phyloP scores from a whole-genome alignment of 257 asterid species.

The Petunia axillaris region DNA sequence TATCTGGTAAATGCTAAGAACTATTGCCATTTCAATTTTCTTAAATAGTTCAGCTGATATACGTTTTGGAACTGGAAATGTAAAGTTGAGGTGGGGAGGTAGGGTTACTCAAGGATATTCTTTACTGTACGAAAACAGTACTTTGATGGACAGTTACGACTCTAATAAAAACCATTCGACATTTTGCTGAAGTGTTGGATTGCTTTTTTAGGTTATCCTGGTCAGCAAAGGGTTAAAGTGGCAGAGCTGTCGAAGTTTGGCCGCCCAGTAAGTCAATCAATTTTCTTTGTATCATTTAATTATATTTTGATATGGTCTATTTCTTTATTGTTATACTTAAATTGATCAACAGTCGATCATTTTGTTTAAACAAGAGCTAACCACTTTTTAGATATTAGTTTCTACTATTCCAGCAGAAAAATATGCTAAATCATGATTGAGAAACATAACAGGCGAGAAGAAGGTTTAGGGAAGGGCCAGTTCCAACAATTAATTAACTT shows the following conservation, averaged over 20 bases:
- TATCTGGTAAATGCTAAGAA: conserved; percentile 63
- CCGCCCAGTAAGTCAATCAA: conserved; percentile 68
- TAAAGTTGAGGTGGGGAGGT: neutral
- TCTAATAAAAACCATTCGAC: neutral
- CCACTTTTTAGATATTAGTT: neutral
- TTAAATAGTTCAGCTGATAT: neutral
- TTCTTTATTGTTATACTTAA: neutral
- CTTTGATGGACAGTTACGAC: neutral
- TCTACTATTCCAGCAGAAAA: no score
- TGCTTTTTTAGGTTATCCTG: conserved; percentile 71
- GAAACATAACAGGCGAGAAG: no score
- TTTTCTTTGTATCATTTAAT: conserved; percentile 8
- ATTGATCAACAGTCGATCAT: conserved; percentile 1
- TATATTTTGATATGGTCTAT: neutral
- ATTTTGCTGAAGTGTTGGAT: conserved; percentile 8
- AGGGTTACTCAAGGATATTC: neutral
- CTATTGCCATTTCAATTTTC: conserved; percentile 9
- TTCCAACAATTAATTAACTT: no score
- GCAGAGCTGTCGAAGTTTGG: conserved; percentile 88
- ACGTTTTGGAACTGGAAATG: conserved; percentile 11
- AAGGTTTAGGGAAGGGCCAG: no score
- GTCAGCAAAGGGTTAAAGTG: conserved; percentile 75
- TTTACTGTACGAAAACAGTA: neutral
- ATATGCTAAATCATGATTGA: no score
- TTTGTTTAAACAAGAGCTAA: neutral